These are phyloP conservation scores for Microdochium bolleyi DNA, from an alignment of 2,329 filamentous ascomycete species.

Conservation along the genomic window DNA sequence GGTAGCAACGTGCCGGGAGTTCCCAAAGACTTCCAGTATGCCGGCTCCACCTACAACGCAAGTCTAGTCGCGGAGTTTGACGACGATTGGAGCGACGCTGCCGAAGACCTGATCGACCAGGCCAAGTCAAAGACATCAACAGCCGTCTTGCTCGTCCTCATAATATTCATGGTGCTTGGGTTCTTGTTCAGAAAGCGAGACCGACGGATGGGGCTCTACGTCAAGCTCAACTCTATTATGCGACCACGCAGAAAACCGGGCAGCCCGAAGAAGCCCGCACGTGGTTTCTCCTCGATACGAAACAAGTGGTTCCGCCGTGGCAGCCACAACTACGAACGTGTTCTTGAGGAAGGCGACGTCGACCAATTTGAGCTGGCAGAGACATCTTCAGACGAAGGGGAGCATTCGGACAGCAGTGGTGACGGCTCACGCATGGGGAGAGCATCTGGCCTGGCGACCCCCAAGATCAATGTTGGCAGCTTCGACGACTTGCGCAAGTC, in stretches of 20 bases:
- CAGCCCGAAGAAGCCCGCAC: constrained; percentile 35
- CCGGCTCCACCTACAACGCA: constrained; percentile 48
- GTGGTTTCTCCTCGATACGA: constrained; percentile 40
- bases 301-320: constrained; percentile 59
- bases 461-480: constrained; percentile 46
- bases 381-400: constrained; percentile 55
- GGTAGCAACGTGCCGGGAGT: constrained; percentile 70
- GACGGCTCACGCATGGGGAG: constrained; percentile 48
- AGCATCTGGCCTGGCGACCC: constrained; percentile 61
- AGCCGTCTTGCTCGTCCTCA: constrained; percentile 67
- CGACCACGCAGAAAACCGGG: constrained; percentile 34
- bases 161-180: constrained; percentile 60
- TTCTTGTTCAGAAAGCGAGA: constrained; percentile 78
- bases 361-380: constrained; percentile 73
- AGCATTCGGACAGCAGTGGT: constrained; percentile 51
- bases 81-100: constrained; percentile 45
- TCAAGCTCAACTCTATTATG: constrained; percentile 37
- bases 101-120: constrained; percentile 55
- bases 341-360: constrained; percentile 72
- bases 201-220: constrained; percentile 54
- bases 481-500: constrained; percentile 37
- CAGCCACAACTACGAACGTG: constrained; percentile 64
- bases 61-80: constrained; percentile 25
- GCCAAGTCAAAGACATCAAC: constrained; percentile 62
- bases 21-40: constrained; percentile 76